Evolutionary conservation across 108 stramenopile genomes (phyloP).

Genomic region (Craspedostauros australis): DNA sequence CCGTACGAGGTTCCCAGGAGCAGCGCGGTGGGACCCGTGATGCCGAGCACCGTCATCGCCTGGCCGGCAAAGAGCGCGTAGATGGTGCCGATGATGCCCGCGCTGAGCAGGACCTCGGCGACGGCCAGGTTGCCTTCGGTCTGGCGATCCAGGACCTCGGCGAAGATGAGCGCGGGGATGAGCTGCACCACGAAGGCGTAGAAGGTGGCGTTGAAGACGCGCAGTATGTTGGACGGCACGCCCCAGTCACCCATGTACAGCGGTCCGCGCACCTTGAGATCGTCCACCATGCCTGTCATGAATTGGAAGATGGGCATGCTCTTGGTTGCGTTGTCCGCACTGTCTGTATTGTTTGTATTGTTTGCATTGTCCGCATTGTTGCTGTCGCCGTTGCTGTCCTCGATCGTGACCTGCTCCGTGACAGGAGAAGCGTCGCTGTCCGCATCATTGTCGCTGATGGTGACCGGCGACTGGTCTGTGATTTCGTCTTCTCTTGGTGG

Average conservation of each 20-base stretch:
- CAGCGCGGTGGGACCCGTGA: constrained; percentile 57
- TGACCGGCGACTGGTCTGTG: too few relatives aligned
- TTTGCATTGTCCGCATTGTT: constrained; percentile 2
- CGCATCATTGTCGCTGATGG: too few relatives aligned
- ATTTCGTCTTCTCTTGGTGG: too few relatives aligned
- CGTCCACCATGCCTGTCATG: constrained; percentile 31
- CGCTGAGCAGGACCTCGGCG: constrained; percentile 35
- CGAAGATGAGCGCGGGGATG: constrained; percentile 53
- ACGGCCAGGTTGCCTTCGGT: constrained; percentile 35
- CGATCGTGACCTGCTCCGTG: background rate
- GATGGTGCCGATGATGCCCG: constrained; percentile 46
- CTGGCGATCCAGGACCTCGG: constrained; percentile 34
- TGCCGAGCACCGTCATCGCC: constrained; percentile 56
- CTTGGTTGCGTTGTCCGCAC: background rate
- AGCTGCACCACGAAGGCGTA: constrained; percentile 55
- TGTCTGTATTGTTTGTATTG: background rate
- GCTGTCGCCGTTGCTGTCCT: background rate
- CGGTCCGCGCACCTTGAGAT: constrained; percentile 32
- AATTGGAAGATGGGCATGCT: constrained; percentile 7
- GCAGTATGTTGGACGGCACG: constrained; percentile 1
- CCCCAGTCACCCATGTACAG: constrained; percentile 40
- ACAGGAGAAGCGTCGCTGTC: too few relatives aligned
- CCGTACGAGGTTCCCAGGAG: constrained; percentile 42
- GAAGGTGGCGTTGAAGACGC: constrained; percentile 35
- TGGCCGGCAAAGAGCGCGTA: constrained; percentile 57